These are phyloP conservation scores for Debaryomyces maramus DNA, from an alignment of 805 yeast species.

Conservation along the genomic window DNA sequence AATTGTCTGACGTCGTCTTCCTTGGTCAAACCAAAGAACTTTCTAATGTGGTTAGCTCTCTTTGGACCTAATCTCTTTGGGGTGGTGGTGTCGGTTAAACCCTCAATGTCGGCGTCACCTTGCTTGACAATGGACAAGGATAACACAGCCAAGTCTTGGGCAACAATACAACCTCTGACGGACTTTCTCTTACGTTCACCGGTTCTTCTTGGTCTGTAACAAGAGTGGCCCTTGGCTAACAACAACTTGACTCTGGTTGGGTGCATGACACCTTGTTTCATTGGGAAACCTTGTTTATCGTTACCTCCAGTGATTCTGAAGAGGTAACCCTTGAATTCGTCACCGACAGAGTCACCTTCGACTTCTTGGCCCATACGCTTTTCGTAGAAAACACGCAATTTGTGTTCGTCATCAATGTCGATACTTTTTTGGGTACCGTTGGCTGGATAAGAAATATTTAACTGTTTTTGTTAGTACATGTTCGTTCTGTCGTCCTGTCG, in stretches of 20 bases:
- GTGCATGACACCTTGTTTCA: conserved; percentile 99
- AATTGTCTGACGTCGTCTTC: conserved; percentile 86
- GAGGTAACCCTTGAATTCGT: conserved; percentile 98
- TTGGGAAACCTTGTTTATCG: conserved; percentile 99
- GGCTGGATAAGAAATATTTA: conserved; percentile 99
- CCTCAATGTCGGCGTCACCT: conserved; percentile 95
- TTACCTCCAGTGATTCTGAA: conserved; percentile 99
- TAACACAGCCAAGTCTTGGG: conserved; percentile 93
- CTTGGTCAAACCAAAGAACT: conserved; percentile 97
- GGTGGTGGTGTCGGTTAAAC: conserved; percentile 89
- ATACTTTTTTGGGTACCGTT: conserved; percentile 99
- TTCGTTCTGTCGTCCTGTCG: too few species aligned
- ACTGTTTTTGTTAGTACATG: conserved; percentile 46
- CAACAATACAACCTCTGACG: conserved; percentile 99
- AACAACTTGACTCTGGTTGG: conserved; percentile 99
- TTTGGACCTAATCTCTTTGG: conserved; percentile 99
- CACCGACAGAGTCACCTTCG: conserved; percentile 97
- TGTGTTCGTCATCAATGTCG: conserved; percentile 99
- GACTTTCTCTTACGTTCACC: conserved; percentile 99
- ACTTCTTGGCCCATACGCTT: conserved; percentile 99
- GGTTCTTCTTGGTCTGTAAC: conserved; percentile 99
- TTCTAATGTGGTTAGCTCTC: conserved; percentile 99
- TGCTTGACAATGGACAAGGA: conserved; percentile 93
- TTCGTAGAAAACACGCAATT: conserved; percentile 96
- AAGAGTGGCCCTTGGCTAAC: conserved; percentile 90